Evolutionary conservation across 306 rosid genomes (phyloP), one percentile per base, ranked within the genome.

Genomic region (Canavalia gladiata): DNA sequence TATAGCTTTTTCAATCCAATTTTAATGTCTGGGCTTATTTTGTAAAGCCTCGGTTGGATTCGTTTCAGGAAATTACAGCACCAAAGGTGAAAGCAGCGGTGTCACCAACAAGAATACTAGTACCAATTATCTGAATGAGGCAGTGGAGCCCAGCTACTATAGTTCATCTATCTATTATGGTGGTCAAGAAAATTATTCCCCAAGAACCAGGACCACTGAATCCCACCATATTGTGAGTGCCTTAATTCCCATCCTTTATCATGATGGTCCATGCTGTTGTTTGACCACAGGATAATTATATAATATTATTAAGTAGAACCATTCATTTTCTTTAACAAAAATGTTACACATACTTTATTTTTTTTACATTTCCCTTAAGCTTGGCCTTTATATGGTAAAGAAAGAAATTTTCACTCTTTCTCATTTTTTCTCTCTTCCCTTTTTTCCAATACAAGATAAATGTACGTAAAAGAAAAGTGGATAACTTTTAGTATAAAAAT

Each of bases 101-200:
- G 87, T 72, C 59, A 55, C 57, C 41, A 83, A 90, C 82, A 88
- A 78, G 72, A 83, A 77, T 72, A 74, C 4, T 49, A 63, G 85
- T 54, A 82, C 81, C 72, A 84, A 68, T 28, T 84, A 87, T 85
- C 91, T 85, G 81, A 89, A 81, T 66, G 90, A 89, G 85, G 71
- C 84, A n/a, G 86, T 71, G 86, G 95, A 90, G 41, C 97, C 94
- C 60, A 87, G 87, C 84, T 87, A 87, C 83, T 90, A 86, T 59
- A 95, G 94, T 81, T 95, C 98, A 66, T 95, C 98, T 37, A 91
- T 92, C 90, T 84, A 85, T 80, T 95, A 95, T 86, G 98, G 98
- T 35, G 97, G 93, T 85, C 98, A 89, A 86, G 97, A 92, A 81
- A 92, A 91, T 84, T 95, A 92, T 90, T 89, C 92, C 50, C 91